These are phyloP conservation scores for Gossypium aridum DNA, from an alignment of 441 rosid genomes.

Conservation along the genomic window DNA sequence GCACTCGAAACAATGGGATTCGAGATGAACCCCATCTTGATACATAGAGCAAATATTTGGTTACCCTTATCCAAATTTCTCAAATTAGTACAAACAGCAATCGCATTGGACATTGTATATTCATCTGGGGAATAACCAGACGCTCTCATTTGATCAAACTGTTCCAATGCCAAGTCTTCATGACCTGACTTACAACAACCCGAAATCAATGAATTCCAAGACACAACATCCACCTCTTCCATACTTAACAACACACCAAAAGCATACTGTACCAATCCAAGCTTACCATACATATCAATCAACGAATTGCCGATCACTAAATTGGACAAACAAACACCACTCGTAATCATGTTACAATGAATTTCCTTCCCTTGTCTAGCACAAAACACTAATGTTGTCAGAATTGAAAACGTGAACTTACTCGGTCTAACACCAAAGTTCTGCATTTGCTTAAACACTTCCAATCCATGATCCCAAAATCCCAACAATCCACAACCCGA, in stretches of 20 bases:
- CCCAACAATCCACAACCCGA: conserved; percentile 41
- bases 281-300: conserved; percentile 60
- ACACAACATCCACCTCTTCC: conserved; percentile 45
- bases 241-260: conserved; percentile 40
- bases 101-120: conserved; percentile 37
- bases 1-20: conserved; percentile 68
- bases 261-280: conserved; percentile 43
- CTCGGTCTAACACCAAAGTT: conserved; percentile 34
- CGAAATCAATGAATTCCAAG: conserved; percentile 69
- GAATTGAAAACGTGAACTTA: conserved; percentile 48
- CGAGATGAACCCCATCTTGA: conserved; percentile 60
- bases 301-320: conserved; percentile 63
- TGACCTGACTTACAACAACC: conserved; percentile 39
- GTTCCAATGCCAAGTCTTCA: conserved; percentile 35
- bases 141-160: conserved; percentile 41
- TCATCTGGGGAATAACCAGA: conserved; percentile 41
- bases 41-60: conserved; percentile 48
- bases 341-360: conserved; percentile 48
- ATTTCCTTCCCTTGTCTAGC: conserved; percentile 44
- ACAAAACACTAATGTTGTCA: conserved; percentile 36
- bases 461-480: conserved; percentile 26
- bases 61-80: conserved; percentile 54
- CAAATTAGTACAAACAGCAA: conserved; percentile 42
- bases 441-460: conserved; percentile 46
- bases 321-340: conserved; percentile 30